These are phyloP conservation scores for Viridothelium virens DNA, from an alignment of 495 filamentous ascomycete species.

Conservation along the genomic window DNA sequence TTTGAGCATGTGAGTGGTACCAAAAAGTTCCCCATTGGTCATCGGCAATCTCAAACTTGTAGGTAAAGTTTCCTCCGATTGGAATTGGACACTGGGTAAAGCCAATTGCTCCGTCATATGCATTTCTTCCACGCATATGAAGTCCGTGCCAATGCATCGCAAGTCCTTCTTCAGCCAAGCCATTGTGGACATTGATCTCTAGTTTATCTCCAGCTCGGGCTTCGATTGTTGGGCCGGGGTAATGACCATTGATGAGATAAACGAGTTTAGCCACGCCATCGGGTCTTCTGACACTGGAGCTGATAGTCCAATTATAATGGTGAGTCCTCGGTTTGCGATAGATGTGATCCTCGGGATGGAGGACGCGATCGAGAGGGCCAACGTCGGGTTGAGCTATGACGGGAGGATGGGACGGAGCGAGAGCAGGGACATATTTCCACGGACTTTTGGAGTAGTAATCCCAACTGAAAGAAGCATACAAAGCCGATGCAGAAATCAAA, in stretches of 20 bases:
- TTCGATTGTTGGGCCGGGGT: constrained; percentile 49
- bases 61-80: constrained; percentile 16
- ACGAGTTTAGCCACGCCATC: constrained; percentile 25
- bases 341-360: constrained; percentile 16
- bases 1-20: constrained; percentile 20
- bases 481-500: constrained; percentile 5
- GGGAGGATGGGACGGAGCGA: constrained; percentile 1
- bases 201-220: constrained; percentile 41
- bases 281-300: constrained; percentile 22
- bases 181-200: constrained; percentile 15
- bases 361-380: constrained; percentile 6
- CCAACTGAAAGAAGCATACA: constrained; percentile 9
- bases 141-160: constrained; percentile 21
- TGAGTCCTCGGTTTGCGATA: constrained; percentile 6
- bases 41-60: constrained; percentile 14
- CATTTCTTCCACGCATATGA: constrained; percentile 6
- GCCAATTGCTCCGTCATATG: constrained; percentile 15
- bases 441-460: constrained; percentile 9
- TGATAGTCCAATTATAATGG: constrained; percentile 15
- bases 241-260: constrained; percentile 45
- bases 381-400: background rate
- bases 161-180: constrained; percentile 13
- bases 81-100: constrained; percentile 13
- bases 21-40: constrained; percentile 20
- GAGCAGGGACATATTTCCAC: constrained; percentile 7